Percentiles rank a stretch among this genome's conserved stretches.
Conservation (phyloP, 1,284 basidiomycete species). For the Pseudozyma thailandica region DNA sequence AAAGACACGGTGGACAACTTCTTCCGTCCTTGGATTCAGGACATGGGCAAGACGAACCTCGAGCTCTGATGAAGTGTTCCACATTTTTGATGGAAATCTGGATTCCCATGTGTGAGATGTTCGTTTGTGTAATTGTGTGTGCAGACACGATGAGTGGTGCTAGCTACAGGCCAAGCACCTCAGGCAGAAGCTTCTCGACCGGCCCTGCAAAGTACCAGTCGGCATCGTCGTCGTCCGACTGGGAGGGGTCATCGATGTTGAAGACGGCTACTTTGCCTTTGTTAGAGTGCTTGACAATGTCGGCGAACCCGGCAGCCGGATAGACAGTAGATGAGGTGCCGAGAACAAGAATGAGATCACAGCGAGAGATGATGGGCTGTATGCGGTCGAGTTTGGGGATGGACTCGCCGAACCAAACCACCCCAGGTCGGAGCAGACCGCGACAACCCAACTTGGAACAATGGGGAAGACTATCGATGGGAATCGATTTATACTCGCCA, state of each 20-base stretch:
- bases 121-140: neutral
- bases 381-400: conserved; percentile 67
- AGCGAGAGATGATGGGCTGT: conserved; percentile 70
- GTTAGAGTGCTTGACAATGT: conserved; percentile 64
- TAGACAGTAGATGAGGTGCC: conserved; percentile 75
- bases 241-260: conserved; percentile 71
- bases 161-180: conserved; percentile 9
- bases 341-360: conserved; percentile 75
- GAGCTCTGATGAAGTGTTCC: conserved; percentile 20
- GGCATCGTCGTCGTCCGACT: neutral
- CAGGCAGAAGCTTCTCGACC: conserved; percentile 28
- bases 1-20: conserved; percentile 34
- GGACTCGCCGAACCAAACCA: conserved; percentile 76
- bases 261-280: conserved; percentile 74
- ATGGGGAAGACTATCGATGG: conserved; percentile 71
- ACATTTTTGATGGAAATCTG: neutral
- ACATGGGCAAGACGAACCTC: conserved; percentile 43
- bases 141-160: neutral
- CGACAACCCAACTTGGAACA: conserved; percentile 70
- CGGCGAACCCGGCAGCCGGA: conserved; percentile 71
- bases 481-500: conserved; percentile 66
- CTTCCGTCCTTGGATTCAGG: conserved; percentile 37
- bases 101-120: neutral
- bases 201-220: conserved; percentile 44
- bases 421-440: conserved; percentile 73